Conservation (phyloP, 495 filamentous ascomycete species). For the Mycothermus thermophilus region DNA sequence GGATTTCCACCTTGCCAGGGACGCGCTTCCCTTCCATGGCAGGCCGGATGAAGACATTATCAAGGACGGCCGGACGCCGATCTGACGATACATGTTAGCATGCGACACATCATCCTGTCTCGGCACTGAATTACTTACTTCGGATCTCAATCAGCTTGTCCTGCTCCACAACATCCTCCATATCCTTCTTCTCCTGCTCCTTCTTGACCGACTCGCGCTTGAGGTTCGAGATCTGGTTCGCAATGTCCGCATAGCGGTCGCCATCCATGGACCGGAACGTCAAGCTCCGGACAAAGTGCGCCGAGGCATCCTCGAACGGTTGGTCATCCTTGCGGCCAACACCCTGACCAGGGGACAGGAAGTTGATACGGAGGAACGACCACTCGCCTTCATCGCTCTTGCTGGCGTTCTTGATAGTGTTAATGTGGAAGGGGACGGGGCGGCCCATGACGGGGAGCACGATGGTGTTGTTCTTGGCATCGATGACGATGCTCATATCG, state of each 20-base stretch:
- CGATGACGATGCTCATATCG: constrained; percentile 77
- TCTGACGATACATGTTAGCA: too few species aligned
- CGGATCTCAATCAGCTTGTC: constrained; percentile 88
- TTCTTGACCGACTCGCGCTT: constrained; percentile 79
- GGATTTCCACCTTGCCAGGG: constrained; percentile 88
- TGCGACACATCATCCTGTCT: too few species aligned
- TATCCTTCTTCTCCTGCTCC: constrained; percentile 97
- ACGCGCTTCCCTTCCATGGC: constrained; percentile 92
- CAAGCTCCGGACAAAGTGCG: constrained; percentile 89
- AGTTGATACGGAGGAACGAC: constrained; percentile 90
- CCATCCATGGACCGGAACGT: constrained; percentile 86
- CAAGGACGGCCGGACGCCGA: constrained; percentile 72
- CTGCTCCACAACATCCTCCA: constrained; percentile 99
- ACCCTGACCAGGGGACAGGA: constrained; percentile 92
- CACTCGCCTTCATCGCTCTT: constrained; percentile 91
- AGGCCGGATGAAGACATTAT: constrained; percentile 87
- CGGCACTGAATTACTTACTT: constrained; percentile 55
- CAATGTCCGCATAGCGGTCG: constrained; percentile 74
- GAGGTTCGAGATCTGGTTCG: constrained; percentile 80
- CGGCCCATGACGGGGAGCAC: constrained; percentile 94
- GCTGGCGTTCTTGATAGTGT: constrained; percentile 96
- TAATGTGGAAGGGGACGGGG: constrained; percentile 96
- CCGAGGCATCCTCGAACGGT: constrained; percentile 90
- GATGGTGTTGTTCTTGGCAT: constrained; percentile 77
- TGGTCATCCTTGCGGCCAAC: constrained; percentile 97